Conservation (phyloP, 176 grass and related monocot genomes). For the Cenchrus purpureus region DNA sequence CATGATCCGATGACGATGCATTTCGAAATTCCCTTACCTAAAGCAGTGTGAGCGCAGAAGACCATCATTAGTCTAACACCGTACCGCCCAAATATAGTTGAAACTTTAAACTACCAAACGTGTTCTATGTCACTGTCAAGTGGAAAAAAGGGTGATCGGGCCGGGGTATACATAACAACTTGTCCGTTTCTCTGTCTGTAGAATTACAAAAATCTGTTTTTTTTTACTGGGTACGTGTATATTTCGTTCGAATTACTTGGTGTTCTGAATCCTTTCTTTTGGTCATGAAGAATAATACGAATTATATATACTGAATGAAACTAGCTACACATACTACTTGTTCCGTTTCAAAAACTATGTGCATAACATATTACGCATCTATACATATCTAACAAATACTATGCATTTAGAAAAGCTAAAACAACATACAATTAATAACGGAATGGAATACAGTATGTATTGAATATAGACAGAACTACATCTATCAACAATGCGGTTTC, state of each 20-base stretch:
- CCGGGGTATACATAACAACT: not conserved
- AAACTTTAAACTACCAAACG: not conserved
- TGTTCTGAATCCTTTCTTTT: too few species aligned
- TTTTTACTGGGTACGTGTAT: too few species aligned
- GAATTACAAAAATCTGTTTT: not conserved
- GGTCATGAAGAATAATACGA: too few species aligned
- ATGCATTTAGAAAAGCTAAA: too few species aligned
- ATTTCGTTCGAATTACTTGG: not conserved
- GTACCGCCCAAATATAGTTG: not conserved
- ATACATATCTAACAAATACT: too few species aligned
- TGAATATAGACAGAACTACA: constrained; percentile 6
- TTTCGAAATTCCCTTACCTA: too few species aligned
- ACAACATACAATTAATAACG: too few species aligned
- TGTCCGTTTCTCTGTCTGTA: not conserved
- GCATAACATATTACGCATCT: too few species aligned
- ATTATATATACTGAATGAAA: too few species aligned
- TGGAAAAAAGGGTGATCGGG: not conserved
- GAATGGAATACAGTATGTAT: not conserved
- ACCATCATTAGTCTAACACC: not conserved
- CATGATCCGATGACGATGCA: too few species aligned
- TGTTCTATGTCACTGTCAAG: not conserved
- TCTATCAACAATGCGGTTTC: not conserved
- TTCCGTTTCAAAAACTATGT: too few species aligned
- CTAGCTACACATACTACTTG: too few species aligned
- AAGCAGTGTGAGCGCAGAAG: not conserved